Conservation (phyloP, 495 filamentous ascomycete species). For the Talaromyces borbonicus region DNA sequence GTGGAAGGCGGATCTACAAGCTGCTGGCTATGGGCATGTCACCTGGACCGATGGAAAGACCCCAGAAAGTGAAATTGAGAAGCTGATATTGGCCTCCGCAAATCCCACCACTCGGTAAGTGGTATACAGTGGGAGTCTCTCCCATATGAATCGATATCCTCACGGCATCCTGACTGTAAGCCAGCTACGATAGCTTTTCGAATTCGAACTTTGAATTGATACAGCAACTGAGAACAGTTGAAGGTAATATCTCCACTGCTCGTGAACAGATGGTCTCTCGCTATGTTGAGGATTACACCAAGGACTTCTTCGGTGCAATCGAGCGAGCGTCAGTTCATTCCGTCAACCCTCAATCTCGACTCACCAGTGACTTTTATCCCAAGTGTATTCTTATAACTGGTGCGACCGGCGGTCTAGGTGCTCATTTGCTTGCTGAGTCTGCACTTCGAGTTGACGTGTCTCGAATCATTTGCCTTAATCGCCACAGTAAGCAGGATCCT, state of each 20-base stretch:
- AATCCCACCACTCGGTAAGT: background rate
- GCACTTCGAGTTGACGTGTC: constrained; percentile 22
- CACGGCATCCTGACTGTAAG: too few relatives aligned
- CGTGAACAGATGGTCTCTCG: too few relatives aligned
- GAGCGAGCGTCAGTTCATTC: too few relatives aligned
- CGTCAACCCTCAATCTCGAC: too few relatives aligned
- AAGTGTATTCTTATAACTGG: constrained; percentile 34
- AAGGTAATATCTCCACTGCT: too few relatives aligned
- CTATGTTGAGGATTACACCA: too few relatives aligned
- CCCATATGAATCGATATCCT: too few relatives aligned
- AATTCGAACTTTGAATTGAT: too few relatives aligned
- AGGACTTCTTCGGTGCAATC: too few relatives aligned
- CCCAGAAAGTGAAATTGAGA: constrained; percentile 19
- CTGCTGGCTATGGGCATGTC: constrained; percentile 11
- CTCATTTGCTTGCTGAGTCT: constrained; percentile 27
- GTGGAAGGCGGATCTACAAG: constrained; percentile 10
- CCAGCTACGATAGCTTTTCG: too few relatives aligned
- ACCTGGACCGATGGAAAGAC: constrained; percentile 11
- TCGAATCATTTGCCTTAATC: constrained; percentile 41
- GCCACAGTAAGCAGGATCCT: constrained; percentile 6
- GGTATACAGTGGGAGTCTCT: background rate
- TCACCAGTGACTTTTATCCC: background rate
- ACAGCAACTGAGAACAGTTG: too few relatives aligned
- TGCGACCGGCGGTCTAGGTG: constrained; percentile 37
- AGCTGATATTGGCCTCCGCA: constrained; percentile 25